These are phyloP conservation scores for Dictyostelium discoideum DNA, from an alignment of 78 protist genomes.

Conservation along the genomic window dicty_2.7 NC_007091.3:444001-444500, in stretches of 20 bases:
- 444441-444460: slow-evolving; percentile 50
- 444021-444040: slow-evolving; percentile 6
- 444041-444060: slow-evolving; percentile 40
- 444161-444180: background rate
- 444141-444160: background rate
- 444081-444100: background rate
- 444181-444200: background rate
- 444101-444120: slow-evolving; percentile 13
- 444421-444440: slow-evolving; percentile 33
- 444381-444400: slow-evolving; percentile 14
- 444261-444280: background rate
- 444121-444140: slow-evolving; percentile 26
- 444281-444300: background rate
- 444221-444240: background rate
- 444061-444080: slow-evolving; percentile 27
- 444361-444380: background rate
- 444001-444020: slow-evolving; percentile 6
- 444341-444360: background rate
- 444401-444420: slow-evolving; percentile 44
- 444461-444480: slow-evolving; percentile 42
- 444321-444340: background rate
- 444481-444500: slow-evolving; percentile 62
- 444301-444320: background rate
- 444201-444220: background rate
- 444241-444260: background rate